phyloP scores from a whole-genome alignment of 805 yeast species.

The Zygosaccharomyces bisporus region DNA sequence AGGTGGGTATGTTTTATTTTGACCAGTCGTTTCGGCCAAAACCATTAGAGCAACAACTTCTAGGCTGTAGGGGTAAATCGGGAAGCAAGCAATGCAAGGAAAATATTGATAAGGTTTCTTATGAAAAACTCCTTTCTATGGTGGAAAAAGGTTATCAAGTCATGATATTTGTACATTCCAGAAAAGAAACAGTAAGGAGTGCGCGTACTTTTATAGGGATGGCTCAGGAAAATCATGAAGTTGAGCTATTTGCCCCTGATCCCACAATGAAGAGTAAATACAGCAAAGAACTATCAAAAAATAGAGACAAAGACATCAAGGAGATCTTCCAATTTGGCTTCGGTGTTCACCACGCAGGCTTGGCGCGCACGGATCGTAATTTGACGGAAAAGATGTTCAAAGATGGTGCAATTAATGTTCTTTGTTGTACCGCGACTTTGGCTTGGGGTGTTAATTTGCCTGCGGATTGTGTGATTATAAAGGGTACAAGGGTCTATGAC shows the following conservation, averaged over 20 bases:
- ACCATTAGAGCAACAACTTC: constrained; percentile 80
- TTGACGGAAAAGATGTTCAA: constrained; percentile 83
- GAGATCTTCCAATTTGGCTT: constrained; percentile 80
- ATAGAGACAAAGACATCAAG: constrained; percentile 70
- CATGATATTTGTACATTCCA: constrained; percentile 94
- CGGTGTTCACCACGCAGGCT: constrained; percentile 97
- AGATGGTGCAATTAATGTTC: constrained; percentile 78
- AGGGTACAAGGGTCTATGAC: constrained; percentile 95
- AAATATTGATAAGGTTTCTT: constrained; percentile 69
- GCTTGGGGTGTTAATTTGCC: constrained; percentile 99
- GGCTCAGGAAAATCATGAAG: constrained; percentile 61
- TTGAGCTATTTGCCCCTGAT: constrained; percentile 40
- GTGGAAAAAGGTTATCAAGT: constrained; percentile 74
- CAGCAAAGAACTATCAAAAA: constrained; percentile 63
- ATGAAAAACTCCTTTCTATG: constrained; percentile 68
- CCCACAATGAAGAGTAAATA: constrained; percentile 35
- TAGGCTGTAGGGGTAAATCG: constrained; percentile 84
- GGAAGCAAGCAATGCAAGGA: constrained; percentile 68
- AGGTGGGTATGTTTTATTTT: constrained; percentile 89
- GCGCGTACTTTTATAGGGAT: constrained; percentile 66
- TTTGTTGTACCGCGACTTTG: constrained; percentile 93
- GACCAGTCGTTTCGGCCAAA: constrained; percentile 92
- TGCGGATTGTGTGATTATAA: constrained; percentile 94
- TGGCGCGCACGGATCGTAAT: constrained; percentile 87
- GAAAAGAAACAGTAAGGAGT: constrained; percentile 87